Conservation (phyloP, 2,329 filamentous ascomycete genomes). For the Hypoxylon rubiginosum region DNA sequence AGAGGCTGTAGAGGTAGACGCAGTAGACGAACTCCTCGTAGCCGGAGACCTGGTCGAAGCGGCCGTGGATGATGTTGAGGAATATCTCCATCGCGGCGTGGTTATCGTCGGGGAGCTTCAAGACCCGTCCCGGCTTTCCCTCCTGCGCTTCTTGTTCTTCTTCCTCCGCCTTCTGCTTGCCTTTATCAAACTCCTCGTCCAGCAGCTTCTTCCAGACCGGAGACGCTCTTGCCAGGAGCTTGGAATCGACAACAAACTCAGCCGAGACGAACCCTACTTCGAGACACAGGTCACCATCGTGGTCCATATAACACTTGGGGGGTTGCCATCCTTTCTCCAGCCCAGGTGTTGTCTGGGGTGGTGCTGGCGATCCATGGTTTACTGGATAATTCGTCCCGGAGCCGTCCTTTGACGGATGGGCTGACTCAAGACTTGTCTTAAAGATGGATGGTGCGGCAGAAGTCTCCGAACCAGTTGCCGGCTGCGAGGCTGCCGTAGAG, state of each 20-base stretch:
- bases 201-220: slow-evolving; percentile 36
- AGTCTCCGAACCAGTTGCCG: neutral
- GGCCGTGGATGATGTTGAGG: slow-evolving; percentile 38
- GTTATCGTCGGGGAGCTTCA: slow-evolving; percentile 39
- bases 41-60: slow-evolving; percentile 28
- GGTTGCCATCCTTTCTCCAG: slow-evolving; percentile 4
- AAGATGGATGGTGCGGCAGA: neutral
- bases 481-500: slow-evolving; percentile 20
- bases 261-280: slow-evolving; percentile 21
- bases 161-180: slow-evolving; percentile 21
- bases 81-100: slow-evolving; percentile 31
- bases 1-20: slow-evolving; percentile 39
- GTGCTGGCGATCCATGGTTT: slow-evolving; percentile 4
- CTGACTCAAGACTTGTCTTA: neutral
- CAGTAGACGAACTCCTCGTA: slow-evolving; percentile 31
- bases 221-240: slow-evolving; percentile 29
- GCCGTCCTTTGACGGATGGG: neutral
- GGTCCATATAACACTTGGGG: slow-evolving; percentile 26
- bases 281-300: slow-evolving; percentile 35
- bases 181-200: slow-evolving; percentile 31
- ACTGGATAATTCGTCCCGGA: neutral
- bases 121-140: slow-evolving; percentile 29
- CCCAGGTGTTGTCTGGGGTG: neutral
- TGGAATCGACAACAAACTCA: slow-evolving; percentile 35
- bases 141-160: slow-evolving; percentile 1